Evolutionary conservation across 163 green algal species (phyloP).

Genomic region (Smithsoniella earleae): DNA sequence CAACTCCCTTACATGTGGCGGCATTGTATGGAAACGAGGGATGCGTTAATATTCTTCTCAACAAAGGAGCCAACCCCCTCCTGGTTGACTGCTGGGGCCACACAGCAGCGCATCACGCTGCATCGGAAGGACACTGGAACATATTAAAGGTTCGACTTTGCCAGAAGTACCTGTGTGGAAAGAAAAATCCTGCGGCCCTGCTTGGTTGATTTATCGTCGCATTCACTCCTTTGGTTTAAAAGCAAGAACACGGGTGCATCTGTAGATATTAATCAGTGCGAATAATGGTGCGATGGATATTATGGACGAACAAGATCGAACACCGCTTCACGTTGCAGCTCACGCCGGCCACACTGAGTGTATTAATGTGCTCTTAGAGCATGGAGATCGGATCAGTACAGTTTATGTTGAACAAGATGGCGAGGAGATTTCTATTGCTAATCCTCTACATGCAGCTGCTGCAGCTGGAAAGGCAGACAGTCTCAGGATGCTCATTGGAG

Average conservation of each 20-base stretch:
- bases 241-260: too few relatives aligned
- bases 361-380: background rate
- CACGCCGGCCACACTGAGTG: background rate
- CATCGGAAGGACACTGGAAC: background rate
- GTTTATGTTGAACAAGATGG: background rate
- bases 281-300: background rate
- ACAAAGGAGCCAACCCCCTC: background rate
- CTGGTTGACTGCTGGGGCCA: constrained; percentile 13
- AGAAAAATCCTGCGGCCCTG: too few relatives aligned
- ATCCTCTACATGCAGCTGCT: constrained; percentile 2
- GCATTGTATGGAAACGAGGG: background rate
- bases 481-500: background rate
- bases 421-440: background rate
- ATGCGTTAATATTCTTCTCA: background rate
- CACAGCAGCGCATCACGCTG: constrained; percentile 12
- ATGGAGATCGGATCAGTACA: background rate
- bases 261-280: too few relatives aligned
- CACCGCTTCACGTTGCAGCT: constrained; percentile 1
- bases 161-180: too few relatives aligned
- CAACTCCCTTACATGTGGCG: constrained; percentile 14
- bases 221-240: too few relatives aligned
- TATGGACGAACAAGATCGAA: constrained; percentile 19
- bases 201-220: too few relatives aligned
- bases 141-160: background rate
- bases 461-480: background rate